phyloP scores from a whole-genome alignment of 2,329 filamentous ascomycete genomes.

The Phyllosticta capitalensis region DNA sequence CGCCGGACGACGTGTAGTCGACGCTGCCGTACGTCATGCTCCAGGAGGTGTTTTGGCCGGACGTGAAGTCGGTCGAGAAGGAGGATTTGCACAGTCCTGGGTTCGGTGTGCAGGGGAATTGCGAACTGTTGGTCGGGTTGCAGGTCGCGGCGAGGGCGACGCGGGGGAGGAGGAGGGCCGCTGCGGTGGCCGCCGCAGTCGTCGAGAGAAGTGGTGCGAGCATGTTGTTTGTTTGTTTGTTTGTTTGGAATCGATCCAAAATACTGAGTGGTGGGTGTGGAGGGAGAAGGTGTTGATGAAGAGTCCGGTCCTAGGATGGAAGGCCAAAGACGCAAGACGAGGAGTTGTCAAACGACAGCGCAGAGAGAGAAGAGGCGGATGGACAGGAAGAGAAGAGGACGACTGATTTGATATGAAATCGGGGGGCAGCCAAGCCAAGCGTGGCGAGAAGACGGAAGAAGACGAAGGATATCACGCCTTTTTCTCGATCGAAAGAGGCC shows the following conservation, averaged over 20 bases:
- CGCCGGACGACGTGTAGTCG: constrained; percentile 50
- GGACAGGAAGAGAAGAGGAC: background rate
- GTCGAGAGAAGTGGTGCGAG: background rate
- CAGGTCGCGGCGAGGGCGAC: constrained; percentile 21
- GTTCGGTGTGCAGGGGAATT: constrained; percentile 30
- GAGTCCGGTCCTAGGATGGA: background rate
- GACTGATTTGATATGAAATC: background rate
- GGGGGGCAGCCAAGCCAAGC: background rate
- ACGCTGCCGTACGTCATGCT: constrained; percentile 54
- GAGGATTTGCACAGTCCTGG: constrained; percentile 37
- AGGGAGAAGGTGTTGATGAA: background rate
- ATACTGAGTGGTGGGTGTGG: background rate
- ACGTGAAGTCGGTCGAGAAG: constrained; percentile 39
- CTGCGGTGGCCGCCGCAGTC: constrained; percentile 11
- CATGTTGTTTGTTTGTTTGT: background rate
- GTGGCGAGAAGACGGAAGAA: background rate
- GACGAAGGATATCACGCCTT: background rate
- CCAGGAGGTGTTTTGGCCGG: constrained; percentile 42
- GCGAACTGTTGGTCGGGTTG: constrained; percentile 31
- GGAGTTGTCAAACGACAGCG: background rate
- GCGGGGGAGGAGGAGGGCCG: constrained; percentile 9
- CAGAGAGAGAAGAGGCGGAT: background rate
- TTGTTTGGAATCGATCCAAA: background rate
- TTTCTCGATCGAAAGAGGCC: background rate
- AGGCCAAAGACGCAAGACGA: background rate